phyloP scores from a whole-genome alignment of 331 rosid species.

The Rhamnella rubrinervis region DNA sequence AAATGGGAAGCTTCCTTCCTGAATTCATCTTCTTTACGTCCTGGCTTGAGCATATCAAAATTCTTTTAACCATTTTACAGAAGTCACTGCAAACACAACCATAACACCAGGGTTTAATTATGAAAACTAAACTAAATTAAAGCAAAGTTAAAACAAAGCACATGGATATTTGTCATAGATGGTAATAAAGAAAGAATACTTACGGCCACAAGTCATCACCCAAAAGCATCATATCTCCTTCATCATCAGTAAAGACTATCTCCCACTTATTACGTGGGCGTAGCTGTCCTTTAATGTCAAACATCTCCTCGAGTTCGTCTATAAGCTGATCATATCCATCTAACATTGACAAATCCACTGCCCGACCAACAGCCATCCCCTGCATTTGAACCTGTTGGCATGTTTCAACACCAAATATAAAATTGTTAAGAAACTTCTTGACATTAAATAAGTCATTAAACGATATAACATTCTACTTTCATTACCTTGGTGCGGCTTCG shows the following conservation, averaged over 20 bases:
- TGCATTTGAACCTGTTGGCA: slow-evolving; percentile 78
- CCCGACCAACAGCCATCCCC: slow-evolving; percentile 88
- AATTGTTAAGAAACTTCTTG: slow-evolving; percentile 18
- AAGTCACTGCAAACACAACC: slow-evolving; percentile 61
- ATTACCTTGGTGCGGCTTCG: slow-evolving; percentile 86
- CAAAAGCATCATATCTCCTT: slow-evolving; percentile 87
- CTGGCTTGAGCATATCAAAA: slow-evolving; percentile 69
- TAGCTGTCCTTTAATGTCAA: slow-evolving; percentile 74
- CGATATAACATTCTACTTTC: slow-evolving; percentile 3
- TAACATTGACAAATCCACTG: slow-evolving; percentile 71
- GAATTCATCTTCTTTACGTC: slow-evolving; percentile 75
- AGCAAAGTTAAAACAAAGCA: neutral
- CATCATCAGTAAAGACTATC: slow-evolving; percentile 80
- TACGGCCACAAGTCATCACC: slow-evolving; percentile 88
- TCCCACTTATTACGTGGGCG: slow-evolving; percentile 57
- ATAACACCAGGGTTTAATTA: neutral
- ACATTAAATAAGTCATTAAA: neutral
- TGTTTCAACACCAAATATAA: slow-evolving; percentile 14
- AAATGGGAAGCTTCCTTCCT: slow-evolving; percentile 54
- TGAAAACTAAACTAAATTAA: neutral
- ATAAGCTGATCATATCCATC: slow-evolving; percentile 71
- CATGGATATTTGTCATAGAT: neutral
- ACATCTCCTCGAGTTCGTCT: slow-evolving; percentile 70
- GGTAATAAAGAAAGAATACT: slow-evolving; percentile 31
- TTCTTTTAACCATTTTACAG: slow-evolving; percentile 81